Percentiles rank a stretch among this genome's conserved stretches.
Conservation (phyloP, 2,329 filamentous ascomycete genomes). For the Paramyrothecium sp. region DNA sequence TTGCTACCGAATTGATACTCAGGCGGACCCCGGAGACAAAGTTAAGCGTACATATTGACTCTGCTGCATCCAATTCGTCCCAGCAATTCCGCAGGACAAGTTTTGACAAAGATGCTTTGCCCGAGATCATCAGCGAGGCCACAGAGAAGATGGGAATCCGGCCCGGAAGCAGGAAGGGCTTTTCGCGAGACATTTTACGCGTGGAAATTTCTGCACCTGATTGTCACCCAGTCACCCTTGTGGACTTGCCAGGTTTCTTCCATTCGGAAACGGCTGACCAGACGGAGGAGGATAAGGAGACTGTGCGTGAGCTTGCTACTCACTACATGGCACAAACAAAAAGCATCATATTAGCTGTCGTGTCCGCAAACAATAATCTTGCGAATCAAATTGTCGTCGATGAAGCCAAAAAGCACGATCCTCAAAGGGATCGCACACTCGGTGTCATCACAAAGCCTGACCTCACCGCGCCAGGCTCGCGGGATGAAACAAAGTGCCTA, state of each 20-base stretch:
- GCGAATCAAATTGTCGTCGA: conserved; percentile 51
- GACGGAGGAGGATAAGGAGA: conserved; percentile 23
- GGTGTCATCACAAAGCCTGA: conserved; percentile 59
- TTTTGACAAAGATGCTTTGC: conserved; percentile 40
- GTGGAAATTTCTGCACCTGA: conserved; percentile 44
- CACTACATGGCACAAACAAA: conserved; percentile 55
- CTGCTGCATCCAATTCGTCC: conserved; percentile 13
- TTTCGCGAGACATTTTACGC: conserved; percentile 44
- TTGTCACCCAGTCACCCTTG: conserved; percentile 46
- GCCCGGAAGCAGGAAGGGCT: conserved; percentile 20
- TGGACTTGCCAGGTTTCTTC: conserved; percentile 52
- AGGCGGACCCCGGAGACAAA: conserved; percentile 35
- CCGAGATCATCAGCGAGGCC: conserved; percentile 48
- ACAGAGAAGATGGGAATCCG: conserved; percentile 45
- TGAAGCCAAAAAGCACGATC: conserved; percentile 40
- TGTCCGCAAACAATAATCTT: conserved; percentile 47
- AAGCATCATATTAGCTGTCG: conserved; percentile 57
- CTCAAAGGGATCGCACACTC: conserved; percentile 43
- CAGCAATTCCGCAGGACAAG: conserved; percentile 26
- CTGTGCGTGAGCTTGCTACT: conserved; percentile 37
- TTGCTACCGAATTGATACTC: conserved; percentile 61
- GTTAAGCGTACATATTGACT: conserved; percentile 24
- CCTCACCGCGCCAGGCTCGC: conserved; percentile 31
- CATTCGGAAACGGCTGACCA: conserved; percentile 29
- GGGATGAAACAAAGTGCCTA: conserved; percentile 36